A percentile compares a stretch with the other conserved stretches of the same genome.
phyloP scores from a whole-genome alignment of 352 stramenopile genomes.

The Pythium oligandrum region DNA sequence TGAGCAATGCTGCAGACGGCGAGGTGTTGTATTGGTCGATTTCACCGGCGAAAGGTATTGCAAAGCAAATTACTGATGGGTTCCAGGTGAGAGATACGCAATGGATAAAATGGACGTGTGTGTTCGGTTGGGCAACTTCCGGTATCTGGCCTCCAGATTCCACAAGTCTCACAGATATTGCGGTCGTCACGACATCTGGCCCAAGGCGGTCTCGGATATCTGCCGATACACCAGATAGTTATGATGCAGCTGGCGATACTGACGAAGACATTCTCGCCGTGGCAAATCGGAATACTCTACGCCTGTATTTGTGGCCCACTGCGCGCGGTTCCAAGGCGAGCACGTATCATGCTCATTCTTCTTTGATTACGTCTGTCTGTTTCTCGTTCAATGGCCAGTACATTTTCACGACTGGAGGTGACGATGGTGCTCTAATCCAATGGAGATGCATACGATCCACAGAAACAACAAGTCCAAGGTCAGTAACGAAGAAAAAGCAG shows the following conservation, averaged over 20 bases:
- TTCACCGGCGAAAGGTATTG: constrained; percentile 20
- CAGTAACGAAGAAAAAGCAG: constrained; percentile 10
- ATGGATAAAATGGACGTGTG: constrained; percentile 64
- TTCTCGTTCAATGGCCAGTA: constrained; percentile 47
- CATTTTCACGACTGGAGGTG: constrained; percentile 47
- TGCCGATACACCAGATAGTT: background rate
- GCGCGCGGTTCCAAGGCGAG: constrained; percentile 33
- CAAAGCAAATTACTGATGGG: constrained; percentile 60
- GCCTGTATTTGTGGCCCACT: constrained; percentile 49
- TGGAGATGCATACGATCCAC: constrained; percentile 26
- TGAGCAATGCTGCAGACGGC: constrained; percentile 70
- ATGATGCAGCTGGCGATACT: background rate
- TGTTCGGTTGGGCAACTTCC: constrained; percentile 60
- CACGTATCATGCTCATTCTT: constrained; percentile 41
- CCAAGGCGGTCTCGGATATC: constrained; percentile 7
- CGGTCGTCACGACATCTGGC: constrained; percentile 33
- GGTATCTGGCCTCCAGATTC: constrained; percentile 56
- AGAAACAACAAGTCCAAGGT: constrained; percentile 1
- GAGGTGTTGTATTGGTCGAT: constrained; percentile 61
- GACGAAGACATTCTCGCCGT: constrained; percentile 44
- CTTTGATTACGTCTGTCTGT: constrained; percentile 35
- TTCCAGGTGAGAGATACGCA: constrained; percentile 51
- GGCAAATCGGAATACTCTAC: constrained; percentile 36
- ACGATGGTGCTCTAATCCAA: constrained; percentile 57
- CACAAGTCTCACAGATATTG: constrained; percentile 49